Base-by-base conservation (phyloP, 495 filamentous ascomycete species). In the Penicillium canescens region DNA sequence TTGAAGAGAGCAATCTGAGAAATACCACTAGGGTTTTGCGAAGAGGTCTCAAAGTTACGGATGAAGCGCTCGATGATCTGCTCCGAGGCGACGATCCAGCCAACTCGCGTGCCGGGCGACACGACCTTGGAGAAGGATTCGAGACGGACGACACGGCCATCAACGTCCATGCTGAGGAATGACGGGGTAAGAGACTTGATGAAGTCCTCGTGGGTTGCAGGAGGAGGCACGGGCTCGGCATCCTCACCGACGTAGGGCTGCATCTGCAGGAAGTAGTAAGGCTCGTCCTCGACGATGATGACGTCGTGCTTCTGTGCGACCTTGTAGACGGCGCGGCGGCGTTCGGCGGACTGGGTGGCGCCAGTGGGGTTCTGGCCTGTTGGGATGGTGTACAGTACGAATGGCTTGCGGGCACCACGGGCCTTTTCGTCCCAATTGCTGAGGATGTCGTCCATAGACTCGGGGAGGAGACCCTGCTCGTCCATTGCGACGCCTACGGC, bases 241-340 rank as follows among this genome's bases (percentile, higher is more conserved):
- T 78, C 69, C 26, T 75, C 66, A 21, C 82, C 82, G 12, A 78
- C 77, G 71, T 92, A 94, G 1, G 90, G 85, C 65, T 90, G 84
- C 91, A 98, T 96, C 74, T 98, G 94, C 45, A 98, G 78, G 76
- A 93, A 98, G 73, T 97, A 98, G 71, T 96, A 96, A n/a, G 93
- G 93, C 66, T 98, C 93, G 67, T 98, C 93, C 72, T 98, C 93
- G 55, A 98, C 63, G 67, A 98, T 92, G 69, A 82, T 87, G 41
- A 96, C 50, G 63, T 96, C 90, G 66, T 96, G 89, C 71, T 89
- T 88, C 66, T 86, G 84, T 24, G 84, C 85, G 12, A 96, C 80
- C 11, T 71, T 76, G 74, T 96, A 96, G 31, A 96, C 78, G 24
- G 80, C 86, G 42, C 75, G 68, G 20, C 92, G 74, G 38, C 93